Percentiles rank a stretch among this genome's conserved stretches.
Evolutionary conservation across 352 stramenopile species (phyloP).

Genomic region (Pilasporangium apinafurcum): DNA sequence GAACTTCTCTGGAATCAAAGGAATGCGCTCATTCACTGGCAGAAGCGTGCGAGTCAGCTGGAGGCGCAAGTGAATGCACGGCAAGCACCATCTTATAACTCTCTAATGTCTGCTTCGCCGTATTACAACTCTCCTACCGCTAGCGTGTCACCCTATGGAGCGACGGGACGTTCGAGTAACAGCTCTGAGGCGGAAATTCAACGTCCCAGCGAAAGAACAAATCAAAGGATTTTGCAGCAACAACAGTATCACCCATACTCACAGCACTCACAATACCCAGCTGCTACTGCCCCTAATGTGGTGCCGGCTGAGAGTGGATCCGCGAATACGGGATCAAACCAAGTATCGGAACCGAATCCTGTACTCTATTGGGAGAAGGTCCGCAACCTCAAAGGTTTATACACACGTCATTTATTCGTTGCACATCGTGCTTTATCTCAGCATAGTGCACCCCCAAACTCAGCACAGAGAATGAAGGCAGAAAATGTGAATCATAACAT

Average conservation of each 20-base stretch:
- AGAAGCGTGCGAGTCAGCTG: conserved; percentile 39
- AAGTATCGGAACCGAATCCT: conserved; percentile 16
- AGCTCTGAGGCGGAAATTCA: conserved; percentile 46
- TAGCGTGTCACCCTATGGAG: conserved; percentile 6
- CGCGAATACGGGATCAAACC: conserved; percentile 1
- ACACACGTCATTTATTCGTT: conserved; percentile 39
- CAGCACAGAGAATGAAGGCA: conserved; percentile 57
- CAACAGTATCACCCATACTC: conserved; percentile 5
- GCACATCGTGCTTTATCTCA: conserved; percentile 63
- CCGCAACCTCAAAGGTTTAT: conserved; percentile 37
- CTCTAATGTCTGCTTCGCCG: conserved; percentile 7
- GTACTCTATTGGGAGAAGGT: conserved; percentile 74
- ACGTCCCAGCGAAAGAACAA: conserved; percentile 30
- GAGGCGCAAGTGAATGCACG: conserved; percentile 34
- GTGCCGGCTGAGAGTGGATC: conserved; percentile 5
- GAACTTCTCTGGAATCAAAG: conserved; percentile 73
- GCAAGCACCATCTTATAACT: conserved; percentile 6
- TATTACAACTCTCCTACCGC: conserved; percentile 37
- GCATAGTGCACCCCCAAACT: conserved; percentile 54
- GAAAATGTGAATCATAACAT: conserved; percentile 84
- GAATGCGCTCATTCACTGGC: conserved; percentile 53
- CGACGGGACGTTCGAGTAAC: conserved; percentile 15
- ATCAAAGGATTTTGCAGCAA: conserved; percentile 9
- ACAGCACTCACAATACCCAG: conserved; percentile 15
- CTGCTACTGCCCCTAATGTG: conserved; percentile 15